Percentiles rank a stretch among this genome's conserved stretches.
phyloP scores from a whole-genome alignment of 2,329 filamentous ascomycete genomes.

The Exophiala bonariae region DNA sequence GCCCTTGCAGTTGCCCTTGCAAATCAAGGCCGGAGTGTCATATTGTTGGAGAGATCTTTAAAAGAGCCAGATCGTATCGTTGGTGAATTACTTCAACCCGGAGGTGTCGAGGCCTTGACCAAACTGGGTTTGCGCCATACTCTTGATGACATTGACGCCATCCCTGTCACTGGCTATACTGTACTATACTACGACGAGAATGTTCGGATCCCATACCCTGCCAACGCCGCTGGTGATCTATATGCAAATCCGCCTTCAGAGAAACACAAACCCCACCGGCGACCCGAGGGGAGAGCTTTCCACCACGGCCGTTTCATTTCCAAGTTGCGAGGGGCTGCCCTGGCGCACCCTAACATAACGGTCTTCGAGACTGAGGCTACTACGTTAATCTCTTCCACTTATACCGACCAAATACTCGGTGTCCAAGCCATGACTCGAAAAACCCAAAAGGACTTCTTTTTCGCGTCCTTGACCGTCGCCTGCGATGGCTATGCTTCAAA shows the following conservation, averaged over 20 bases:
- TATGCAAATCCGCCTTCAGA: constrained; percentile 12
- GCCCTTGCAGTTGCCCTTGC: constrained; percentile 81
- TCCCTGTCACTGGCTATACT: constrained; percentile 81
- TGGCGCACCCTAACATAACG: constrained; percentile 77
- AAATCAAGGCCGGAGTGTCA: constrained; percentile 84
- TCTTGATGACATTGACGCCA: constrained; percentile 83
- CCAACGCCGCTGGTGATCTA: constrained; percentile 40
- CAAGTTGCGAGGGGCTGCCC: constrained; percentile 74
- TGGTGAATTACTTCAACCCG: constrained; percentile 90
- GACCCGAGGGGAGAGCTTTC: constrained; percentile 76
- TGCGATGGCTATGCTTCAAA: constrained; percentile 91
- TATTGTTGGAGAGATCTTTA: constrained; percentile 84
- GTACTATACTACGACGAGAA: constrained; percentile 76
- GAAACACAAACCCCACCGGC: constrained; percentile 36
- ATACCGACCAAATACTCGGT: constrained; percentile 73
- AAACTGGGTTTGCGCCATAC: constrained; percentile 79
- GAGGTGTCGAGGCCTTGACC: constrained; percentile 77
- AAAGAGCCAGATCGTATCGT: constrained; percentile 95
- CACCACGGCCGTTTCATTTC: constrained; percentile 94
- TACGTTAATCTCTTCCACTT: constrained; percentile 69
- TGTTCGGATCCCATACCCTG: constrained; percentile 77
- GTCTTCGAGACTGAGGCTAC: constrained; percentile 87
- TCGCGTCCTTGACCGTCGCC: constrained; percentile 82
- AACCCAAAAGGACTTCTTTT: constrained; percentile 71
- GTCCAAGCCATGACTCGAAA: constrained; percentile 72